A percentile compares a stretch with the other conserved stretches of the same genome.
These are phyloP conservation scores for Pyricularia sp. DNA, from an alignment of 2,329 filamentous ascomycete species.

Conservation along the genomic window DNA sequence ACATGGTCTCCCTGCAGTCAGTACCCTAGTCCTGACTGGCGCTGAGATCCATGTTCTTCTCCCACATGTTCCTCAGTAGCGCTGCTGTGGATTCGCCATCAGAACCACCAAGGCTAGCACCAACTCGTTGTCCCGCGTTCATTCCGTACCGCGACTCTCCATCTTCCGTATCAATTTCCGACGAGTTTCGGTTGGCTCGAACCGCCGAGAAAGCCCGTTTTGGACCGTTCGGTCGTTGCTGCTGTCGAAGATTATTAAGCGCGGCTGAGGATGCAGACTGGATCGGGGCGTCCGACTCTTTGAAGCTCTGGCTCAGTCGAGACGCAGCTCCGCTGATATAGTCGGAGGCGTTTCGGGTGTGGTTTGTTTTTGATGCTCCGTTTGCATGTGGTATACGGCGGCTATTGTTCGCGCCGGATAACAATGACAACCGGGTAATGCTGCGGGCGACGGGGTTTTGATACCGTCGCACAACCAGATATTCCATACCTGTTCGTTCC, in stretches of 20 bases:
- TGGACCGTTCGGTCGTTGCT: slow-evolving; percentile 7
- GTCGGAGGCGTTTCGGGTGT: slow-evolving; percentile 17
- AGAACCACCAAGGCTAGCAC: slow-evolving; percentile 32
- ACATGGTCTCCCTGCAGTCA: slow-evolving; percentile 3
- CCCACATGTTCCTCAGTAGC: slow-evolving; percentile 50
- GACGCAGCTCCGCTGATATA: slow-evolving; percentile 16
- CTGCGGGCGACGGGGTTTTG: slow-evolving; percentile 62
- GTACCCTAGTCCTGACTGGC: slow-evolving; percentile 38
- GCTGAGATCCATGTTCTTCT: slow-evolving; percentile 49
- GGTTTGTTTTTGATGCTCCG: slow-evolving; percentile 15
- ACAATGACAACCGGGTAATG: slow-evolving; percentile 40
- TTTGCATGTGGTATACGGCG: slow-evolving; percentile 35
- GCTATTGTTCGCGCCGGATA: slow-evolving; percentile 41
- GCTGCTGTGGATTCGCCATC: slow-evolving; percentile 40
- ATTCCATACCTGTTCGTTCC: slow-evolving; percentile 63
- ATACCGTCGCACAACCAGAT: slow-evolving; percentile 63
- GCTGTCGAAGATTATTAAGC: slow-evolving; percentile 2
- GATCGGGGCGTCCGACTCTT: slow-evolving; percentile 15
- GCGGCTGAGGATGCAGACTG: slow-evolving; percentile 6
- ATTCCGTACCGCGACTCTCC: slow-evolving; percentile 14
- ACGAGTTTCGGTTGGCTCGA: slow-evolving; percentile 17
- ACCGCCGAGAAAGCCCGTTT: slow-evolving; percentile 9
- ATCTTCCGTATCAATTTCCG: slow-evolving; percentile 38
- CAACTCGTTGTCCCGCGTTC: slow-evolving; percentile 31
- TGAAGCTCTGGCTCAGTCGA: slow-evolving; percentile 30